Conservation (phyloP, 176 grass and related monocot genomes). For the Tillandsia fasciculata region DNA sequence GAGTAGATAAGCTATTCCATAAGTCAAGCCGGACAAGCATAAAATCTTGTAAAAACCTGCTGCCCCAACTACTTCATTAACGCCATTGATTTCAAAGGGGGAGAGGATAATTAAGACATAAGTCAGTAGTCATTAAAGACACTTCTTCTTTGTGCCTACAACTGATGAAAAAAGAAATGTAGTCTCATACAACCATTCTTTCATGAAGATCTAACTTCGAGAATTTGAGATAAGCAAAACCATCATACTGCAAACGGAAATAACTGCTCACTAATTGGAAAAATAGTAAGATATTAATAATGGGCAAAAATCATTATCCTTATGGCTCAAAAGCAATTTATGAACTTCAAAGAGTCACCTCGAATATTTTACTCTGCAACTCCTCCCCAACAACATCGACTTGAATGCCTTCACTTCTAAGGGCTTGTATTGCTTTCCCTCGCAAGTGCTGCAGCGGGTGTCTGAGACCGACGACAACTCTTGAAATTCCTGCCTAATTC, state of each 20-base stretch:
- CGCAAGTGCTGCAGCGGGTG: constrained; percentile 73
- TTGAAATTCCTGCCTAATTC: constrained; percentile 81
- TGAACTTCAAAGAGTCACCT: constrained; percentile 32
- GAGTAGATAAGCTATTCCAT: too few species aligned
- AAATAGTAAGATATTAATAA: not conserved
- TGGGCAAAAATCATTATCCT: constrained; percentile 1
- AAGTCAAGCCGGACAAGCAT: too few species aligned
- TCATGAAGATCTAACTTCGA: not conserved
- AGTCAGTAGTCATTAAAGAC: too few species aligned
- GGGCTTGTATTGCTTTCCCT: constrained; percentile 68
- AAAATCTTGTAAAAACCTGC: too few species aligned
- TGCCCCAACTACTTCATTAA: too few species aligned
- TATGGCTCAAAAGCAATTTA: not conserved
- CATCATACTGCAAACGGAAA: not conserved
- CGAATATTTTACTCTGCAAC: constrained; percentile 50
- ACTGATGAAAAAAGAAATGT: too few species aligned
- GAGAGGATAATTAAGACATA: too few species aligned
- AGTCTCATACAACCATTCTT: not conserved
- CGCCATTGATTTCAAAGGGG: too few species aligned
- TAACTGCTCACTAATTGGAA: not conserved
- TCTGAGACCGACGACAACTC: constrained; percentile 75
- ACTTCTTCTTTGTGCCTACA: too few species aligned
- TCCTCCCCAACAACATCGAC: constrained; percentile 86
- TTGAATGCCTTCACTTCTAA: constrained; percentile 74
- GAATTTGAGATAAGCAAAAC: not conserved